Percentiles rank a stretch among this genome's conserved stretches.
Evolutionary conservation across 169 alveolate genomes (phyloP).

Genomic region (Nephromyces sp.): DNA sequence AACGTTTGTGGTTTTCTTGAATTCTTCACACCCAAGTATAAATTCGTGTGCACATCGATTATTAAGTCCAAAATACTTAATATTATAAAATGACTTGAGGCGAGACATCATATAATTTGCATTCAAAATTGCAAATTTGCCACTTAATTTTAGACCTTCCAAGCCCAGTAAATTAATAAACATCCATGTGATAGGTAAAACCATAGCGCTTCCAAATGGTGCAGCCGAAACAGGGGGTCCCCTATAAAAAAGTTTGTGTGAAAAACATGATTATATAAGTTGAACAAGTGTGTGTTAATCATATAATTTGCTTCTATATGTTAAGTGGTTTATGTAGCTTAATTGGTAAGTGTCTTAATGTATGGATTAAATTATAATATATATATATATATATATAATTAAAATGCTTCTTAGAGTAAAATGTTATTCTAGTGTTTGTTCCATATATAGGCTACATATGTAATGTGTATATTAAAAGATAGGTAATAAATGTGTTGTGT

Average conservation of each 20-base stretch:
- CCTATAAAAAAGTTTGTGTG: not conserved
- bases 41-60: conserved; percentile 71
- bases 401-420: too few relatives aligned
- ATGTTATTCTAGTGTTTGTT: too few relatives aligned
- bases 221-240: conserved; percentile 43
- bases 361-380: too few relatives aligned
- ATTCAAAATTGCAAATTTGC: conserved; percentile 58
- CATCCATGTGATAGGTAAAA: conserved; percentile 67
- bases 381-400: too few relatives aligned
- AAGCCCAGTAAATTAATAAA: conserved; percentile 56
- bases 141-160: conserved; percentile 49
- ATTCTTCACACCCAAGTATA: conserved; percentile 62
- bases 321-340: too few relatives aligned
- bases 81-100: conserved; percentile 47
- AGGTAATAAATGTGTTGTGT: too few relatives aligned
- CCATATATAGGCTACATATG: too few relatives aligned
- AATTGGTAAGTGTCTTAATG: too few relatives aligned
- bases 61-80: conserved; percentile 44
- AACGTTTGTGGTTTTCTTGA: conserved; percentile 56
- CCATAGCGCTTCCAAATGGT: conserved; percentile 62
- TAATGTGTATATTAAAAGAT: too few relatives aligned
- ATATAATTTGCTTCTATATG: too few relatives aligned
- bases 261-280: too few relatives aligned
- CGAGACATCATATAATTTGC: conserved; percentile 69
- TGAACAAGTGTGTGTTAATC: too few relatives aligned